Conservation (phyloP, 257 asterid species). For the Nicotiana obtusifolia region DNA sequence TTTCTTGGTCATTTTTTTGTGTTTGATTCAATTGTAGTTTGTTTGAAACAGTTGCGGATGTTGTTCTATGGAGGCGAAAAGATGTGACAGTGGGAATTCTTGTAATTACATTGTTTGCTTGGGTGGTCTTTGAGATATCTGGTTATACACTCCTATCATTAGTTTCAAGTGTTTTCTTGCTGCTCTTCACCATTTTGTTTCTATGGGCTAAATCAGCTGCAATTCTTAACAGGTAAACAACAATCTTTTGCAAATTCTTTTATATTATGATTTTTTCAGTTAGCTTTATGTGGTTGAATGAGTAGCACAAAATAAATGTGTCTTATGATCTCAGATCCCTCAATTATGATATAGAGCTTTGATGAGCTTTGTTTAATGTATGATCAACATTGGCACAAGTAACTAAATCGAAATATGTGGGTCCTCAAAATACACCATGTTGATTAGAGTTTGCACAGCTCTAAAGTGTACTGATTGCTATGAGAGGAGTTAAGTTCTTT, state of each 20-base stretch:
- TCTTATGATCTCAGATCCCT: background rate
- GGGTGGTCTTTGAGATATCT: constrained; percentile 85
- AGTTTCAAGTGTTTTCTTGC: constrained; percentile 66
- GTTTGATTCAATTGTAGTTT: constrained; percentile 4
- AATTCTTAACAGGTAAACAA: constrained; percentile 60
- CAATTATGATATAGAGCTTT: background rate
- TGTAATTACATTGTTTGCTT: constrained; percentile 48
- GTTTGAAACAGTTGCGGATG: constrained; percentile 69
- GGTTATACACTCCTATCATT: constrained; percentile 65
- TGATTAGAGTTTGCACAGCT: background rate
- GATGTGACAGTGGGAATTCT: constrained; percentile 48
- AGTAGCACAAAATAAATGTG: background rate
- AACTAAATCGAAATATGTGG: background rate
- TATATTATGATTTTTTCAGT: background rate
- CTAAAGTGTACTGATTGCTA: background rate
- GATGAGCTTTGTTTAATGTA: background rate
- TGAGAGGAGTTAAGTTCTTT: background rate
- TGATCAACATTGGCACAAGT: background rate
- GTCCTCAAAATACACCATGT: background rate
- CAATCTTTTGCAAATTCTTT: background rate
- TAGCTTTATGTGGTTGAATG: background rate
- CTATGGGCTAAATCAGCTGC: constrained; percentile 93
- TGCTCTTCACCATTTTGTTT: constrained; percentile 68
- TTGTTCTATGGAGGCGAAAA: constrained; percentile 67
- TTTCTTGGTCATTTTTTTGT: constrained; percentile 10